Conservation (phyloP, 139 green algal genomes). For the Volvox reticuliferus region DNA sequence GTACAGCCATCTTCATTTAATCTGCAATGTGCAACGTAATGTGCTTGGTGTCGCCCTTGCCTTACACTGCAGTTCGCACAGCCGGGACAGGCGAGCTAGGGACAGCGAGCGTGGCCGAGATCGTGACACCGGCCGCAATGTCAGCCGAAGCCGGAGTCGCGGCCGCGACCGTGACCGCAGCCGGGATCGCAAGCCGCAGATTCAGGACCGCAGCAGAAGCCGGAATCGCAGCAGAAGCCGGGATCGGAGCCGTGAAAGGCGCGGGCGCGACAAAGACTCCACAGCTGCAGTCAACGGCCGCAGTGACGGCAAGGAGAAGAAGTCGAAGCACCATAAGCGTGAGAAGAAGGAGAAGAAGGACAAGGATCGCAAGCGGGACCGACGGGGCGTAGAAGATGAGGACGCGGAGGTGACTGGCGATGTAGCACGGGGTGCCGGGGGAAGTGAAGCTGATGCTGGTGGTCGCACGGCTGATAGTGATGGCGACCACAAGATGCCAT, state of each 20-base stretch:
- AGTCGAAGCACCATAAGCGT: conserved; percentile 36
- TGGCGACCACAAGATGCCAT: not conserved
- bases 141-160: not conserved
- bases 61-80: conserved; percentile 1
- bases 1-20: too few species aligned
- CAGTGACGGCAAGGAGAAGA: conserved; percentile 8
- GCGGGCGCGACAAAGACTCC: not conserved
- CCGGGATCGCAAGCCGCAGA: not conserved
- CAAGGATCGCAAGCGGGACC: not conserved
- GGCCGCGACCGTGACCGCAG: not conserved
- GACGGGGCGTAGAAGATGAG: not conserved
- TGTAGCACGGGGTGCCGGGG: not conserved
- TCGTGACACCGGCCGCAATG: not conserved
- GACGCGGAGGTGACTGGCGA: not conserved
- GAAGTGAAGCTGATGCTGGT: not conserved
- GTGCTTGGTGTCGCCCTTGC: not conserved
- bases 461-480: not conserved
- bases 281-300: not conserved
- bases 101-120: conserved; percentile 7
- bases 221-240: not conserved
- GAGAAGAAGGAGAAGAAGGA: conserved; percentile 40
- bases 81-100: not conserved
- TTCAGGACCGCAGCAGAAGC: conserved; percentile 1
- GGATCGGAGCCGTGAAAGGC: conserved; percentile 6
- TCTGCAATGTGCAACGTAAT: too few species aligned